Evolutionary conservation across 441 rosid genomes (phyloP).

Genomic region (Geranium incanum): DNA sequence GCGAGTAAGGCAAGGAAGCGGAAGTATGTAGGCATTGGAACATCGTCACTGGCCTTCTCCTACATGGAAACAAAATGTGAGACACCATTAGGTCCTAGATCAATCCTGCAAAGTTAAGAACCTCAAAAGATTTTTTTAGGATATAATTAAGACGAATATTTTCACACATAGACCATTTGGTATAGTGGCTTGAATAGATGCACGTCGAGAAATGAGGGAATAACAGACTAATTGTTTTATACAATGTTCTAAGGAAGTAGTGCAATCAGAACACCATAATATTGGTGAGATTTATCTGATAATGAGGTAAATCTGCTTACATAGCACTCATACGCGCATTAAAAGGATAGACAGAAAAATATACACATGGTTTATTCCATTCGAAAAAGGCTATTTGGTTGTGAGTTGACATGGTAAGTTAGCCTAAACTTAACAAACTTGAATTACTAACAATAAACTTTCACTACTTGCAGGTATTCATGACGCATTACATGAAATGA

Average conservation of each 20-base stretch:
- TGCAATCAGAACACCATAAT: neutral
- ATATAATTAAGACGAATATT: neutral
- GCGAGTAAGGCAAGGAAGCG: constrained; percentile 91
- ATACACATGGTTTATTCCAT: neutral
- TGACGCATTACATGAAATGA: neutral
- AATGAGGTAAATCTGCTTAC: neutral
- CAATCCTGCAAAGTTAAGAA: constrained; percentile 2
- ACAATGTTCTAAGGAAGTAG: neutral
- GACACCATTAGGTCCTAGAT: constrained; percentile 15
- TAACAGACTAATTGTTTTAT: neutral
- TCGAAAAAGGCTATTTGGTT: neutral
- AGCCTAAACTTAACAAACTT: neutral
- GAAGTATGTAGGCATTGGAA: constrained; percentile 88
- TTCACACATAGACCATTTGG: neutral
- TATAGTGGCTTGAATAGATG: neutral
- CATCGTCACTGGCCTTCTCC: constrained; percentile 65
- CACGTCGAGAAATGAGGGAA: neutral
- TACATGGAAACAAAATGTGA: constrained; percentile 28
- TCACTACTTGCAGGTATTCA: neutral
- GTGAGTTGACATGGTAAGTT: neutral
- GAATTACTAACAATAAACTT: neutral
- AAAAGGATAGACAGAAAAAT: neutral
- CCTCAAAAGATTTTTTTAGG: neutral
- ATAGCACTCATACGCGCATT: neutral
- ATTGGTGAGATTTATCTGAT: neutral